A percentile compares a stretch with the other conserved stretches of the same genome.
Evolutionary conservation across 2,329 filamentous ascomycete genomes (phyloP).

Genomic region (Aureobasidium leucospermi): DNA sequence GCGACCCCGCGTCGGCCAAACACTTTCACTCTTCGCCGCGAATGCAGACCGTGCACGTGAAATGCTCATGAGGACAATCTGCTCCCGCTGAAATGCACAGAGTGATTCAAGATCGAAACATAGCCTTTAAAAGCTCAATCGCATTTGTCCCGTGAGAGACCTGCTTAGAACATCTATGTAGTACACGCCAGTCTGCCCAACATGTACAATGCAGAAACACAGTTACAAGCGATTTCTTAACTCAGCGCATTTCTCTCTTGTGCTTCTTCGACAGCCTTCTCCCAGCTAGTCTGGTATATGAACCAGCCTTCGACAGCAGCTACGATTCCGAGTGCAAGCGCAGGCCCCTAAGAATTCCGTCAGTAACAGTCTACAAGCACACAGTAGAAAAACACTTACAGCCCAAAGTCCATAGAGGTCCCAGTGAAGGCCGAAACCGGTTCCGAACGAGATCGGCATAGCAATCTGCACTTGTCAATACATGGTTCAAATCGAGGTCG

Average conservation of each 20-base stretch:
- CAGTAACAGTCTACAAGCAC: conserved; percentile 18
- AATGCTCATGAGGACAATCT: not conserved
- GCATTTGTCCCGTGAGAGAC: too few relatives aligned
- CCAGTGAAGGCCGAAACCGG: conserved; percentile 70
- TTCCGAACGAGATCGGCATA: conserved; percentile 71
- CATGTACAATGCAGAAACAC: not conserved
- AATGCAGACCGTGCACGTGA: not conserved
- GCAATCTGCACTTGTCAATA: conserved; percentile 44
- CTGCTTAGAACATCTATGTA: too few relatives aligned
- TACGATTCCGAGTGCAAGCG: conserved; percentile 59
- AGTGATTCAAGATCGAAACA: too few relatives aligned
- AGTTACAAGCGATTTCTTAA: not conserved
- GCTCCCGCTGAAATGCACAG: too few relatives aligned
- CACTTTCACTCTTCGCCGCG: not conserved
- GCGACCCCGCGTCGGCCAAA: conserved; percentile 3
- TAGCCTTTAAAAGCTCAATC: too few relatives aligned
- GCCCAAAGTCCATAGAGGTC: conserved; percentile 70
- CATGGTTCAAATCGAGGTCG: not conserved
- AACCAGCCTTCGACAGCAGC: conserved; percentile 50
- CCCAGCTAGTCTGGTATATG: conserved; percentile 46
- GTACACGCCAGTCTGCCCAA: too few relatives aligned
- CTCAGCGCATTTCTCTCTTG: conserved; percentile 45
- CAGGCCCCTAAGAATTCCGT: conserved; percentile 29
- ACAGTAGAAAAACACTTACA: not conserved
- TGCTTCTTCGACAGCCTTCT: conserved; percentile 54